Conservation (phyloP, 2,329 filamentous ascomycete genomes). For the Colletotrichum noveboracense region DNA sequence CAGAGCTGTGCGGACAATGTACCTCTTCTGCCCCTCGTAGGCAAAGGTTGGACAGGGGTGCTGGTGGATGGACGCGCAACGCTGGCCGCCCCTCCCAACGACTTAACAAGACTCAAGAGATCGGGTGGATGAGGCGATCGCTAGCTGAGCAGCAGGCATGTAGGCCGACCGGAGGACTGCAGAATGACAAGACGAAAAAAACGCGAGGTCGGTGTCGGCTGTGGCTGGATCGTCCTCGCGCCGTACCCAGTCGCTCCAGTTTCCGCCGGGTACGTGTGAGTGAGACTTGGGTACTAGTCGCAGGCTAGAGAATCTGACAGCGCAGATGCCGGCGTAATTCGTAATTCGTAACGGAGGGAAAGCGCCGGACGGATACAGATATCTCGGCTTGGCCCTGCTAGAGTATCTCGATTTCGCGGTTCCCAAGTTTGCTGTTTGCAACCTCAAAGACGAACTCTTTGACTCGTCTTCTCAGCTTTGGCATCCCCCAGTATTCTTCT, state of each 20-base stretch:
- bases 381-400: not conserved
- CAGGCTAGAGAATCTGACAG: slow-evolving; percentile 5
- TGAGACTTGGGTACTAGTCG: not conserved
- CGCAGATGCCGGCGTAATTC: not conserved
- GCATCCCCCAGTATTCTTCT: not conserved
- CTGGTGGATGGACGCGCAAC: slow-evolving; percentile 9
- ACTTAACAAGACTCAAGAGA: not conserved
- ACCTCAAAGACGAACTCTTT: not conserved
- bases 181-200: not conserved
- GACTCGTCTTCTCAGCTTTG: not conserved
- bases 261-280: not conserved
- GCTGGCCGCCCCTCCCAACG: not conserved
- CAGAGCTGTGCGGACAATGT: not conserved
- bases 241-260: not conserved
- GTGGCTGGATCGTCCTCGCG: not conserved
- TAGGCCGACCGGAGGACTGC: not conserved
- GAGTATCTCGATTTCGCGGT: not conserved
- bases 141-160: not conserved
- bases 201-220: slow-evolving; percentile 11
- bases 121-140: slow-evolving; percentile 19
- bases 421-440: not conserved
- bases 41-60: not conserved
- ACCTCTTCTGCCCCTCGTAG: not conserved
- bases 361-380: not conserved
- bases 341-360: not conserved